Percentiles rank a stretch among this genome's conserved stretches.
These are phyloP conservation scores for Saccharomycopsis sp. DNA, from an alignment of 805 yeast species.

Conservation along the genomic window DNA sequence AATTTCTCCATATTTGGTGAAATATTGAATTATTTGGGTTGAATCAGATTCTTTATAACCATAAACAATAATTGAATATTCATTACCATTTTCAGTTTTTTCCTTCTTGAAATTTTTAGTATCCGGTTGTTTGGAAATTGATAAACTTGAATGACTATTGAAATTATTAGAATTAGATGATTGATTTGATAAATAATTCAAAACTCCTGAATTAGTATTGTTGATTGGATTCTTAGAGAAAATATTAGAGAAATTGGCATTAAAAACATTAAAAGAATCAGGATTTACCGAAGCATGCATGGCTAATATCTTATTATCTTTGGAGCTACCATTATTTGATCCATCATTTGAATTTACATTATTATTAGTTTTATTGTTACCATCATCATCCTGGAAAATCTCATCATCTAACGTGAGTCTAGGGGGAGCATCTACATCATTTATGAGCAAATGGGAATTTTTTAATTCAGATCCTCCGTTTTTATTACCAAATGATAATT, in stretches of 20 bases:
- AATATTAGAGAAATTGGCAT: conserved; percentile 8
- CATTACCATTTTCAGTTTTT: conserved; percentile 25
- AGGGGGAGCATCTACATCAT: conserved; percentile 17
- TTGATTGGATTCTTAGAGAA: conserved; percentile 5
- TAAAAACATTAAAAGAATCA: conserved; percentile 14
- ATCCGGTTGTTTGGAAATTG: not conserved
- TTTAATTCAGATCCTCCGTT: not conserved
- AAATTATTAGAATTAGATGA: not conserved
- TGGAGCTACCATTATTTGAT: not conserved
- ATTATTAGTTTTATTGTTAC: not conserved
- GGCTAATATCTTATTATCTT: not conserved
- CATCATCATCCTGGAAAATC: conserved; percentile 1
- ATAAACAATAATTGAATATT: conserved; percentile 68
- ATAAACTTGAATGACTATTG: not conserved
- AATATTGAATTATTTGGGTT: conserved; percentile 55
- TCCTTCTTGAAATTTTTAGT: not conserved
- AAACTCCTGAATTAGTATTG: not conserved
- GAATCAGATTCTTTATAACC: conserved; percentile 81
- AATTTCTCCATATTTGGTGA: conserved; percentile 69
- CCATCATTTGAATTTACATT: not conserved
- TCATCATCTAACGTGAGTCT: conserved; percentile 8
- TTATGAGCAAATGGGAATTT: conserved; percentile 6
- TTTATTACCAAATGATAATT: conserved; percentile 9
- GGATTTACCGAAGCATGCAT: conserved; percentile 1
- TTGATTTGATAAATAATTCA: not conserved